phyloP scores from a whole-genome alignment of 257 asterid species.

The Dorcoceras hygrometricum region DNA sequence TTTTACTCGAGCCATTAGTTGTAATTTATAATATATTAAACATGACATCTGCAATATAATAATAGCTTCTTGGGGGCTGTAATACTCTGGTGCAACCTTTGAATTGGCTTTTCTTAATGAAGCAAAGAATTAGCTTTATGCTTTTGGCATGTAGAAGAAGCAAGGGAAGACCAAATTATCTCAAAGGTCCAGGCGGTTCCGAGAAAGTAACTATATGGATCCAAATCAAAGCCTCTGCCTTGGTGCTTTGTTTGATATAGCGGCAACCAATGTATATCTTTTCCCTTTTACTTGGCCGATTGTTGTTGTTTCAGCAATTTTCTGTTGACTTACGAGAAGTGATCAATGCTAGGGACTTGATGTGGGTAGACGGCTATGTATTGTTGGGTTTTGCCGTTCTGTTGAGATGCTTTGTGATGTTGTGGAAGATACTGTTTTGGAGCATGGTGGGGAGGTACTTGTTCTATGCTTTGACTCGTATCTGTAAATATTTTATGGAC shows the following conservation, averaged over 20 bases:
- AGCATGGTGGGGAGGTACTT: conserved; percentile 97
- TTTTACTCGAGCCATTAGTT: not conserved
- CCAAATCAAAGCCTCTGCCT: conserved; percentile 82
- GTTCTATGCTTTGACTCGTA: not conserved
- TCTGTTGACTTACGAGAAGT: conserved; percentile 17
- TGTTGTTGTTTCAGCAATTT: not conserved
- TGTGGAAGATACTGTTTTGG: conserved; percentile 93
- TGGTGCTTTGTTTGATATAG: conserved; percentile 96
- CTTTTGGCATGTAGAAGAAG: conserved; percentile 55
- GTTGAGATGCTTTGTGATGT: conserved; percentile 98
- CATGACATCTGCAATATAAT: not conserved
- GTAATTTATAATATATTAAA: not conserved
- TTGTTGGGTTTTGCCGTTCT: conserved; percentile 94
- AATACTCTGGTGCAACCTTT: not conserved
- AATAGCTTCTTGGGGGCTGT: not conserved
- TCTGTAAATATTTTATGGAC: not conserved
- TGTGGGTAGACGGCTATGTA: conserved; percentile 82
- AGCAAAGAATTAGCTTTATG: conserved; percentile 11
- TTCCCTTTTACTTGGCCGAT: conserved; percentile 15
- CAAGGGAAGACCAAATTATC: conserved; percentile 52
- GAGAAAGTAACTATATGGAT: conserved; percentile 93
- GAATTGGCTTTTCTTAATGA: not conserved
- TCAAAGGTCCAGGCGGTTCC: conserved; percentile 63
- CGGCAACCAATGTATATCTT: conserved; percentile 82
- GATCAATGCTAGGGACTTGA: conserved; percentile 67